A percentile compares a stretch with the other conserved stretches of the same genome.
Conservation (phyloP, 345 rosid species). For the Euphorbia peplus region DNA sequence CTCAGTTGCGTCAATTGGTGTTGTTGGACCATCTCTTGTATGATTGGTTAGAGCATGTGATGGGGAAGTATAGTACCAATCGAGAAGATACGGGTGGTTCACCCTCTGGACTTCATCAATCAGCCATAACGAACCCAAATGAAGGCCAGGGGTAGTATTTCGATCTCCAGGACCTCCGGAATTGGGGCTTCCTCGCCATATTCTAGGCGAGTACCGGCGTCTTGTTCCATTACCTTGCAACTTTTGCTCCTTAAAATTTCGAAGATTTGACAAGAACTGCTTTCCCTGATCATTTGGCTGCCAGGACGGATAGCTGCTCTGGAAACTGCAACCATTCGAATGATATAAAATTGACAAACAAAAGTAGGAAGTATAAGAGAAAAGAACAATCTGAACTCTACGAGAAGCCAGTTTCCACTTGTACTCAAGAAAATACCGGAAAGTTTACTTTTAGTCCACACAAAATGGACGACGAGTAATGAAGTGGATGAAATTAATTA, state of each 20-base stretch:
- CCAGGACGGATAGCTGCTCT: conserved; percentile 86
- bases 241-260: conserved; percentile 75
- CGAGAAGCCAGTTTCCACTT: background rate
- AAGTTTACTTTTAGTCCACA: background rate
- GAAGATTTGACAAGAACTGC: conserved; percentile 67
- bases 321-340: conserved; percentile 60
- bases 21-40: conserved; percentile 23
- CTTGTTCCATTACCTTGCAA: conserved; percentile 48
- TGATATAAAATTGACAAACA: background rate
- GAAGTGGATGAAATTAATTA: background rate
- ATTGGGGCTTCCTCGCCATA: conserved; percentile 46
- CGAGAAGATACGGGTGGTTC: conserved; percentile 82
- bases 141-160: conserved; percentile 39
- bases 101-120: conserved; percentile 62
- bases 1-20: conserved; percentile 24
- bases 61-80: conserved; percentile 74
- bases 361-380: background rate
- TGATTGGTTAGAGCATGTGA: conserved; percentile 30
- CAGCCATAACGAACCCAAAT: conserved; percentile 59
- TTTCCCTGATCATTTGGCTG: conserved; percentile 76
- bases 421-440: background rate
- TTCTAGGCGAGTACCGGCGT: conserved; percentile 37
- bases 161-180: conserved; percentile 41
- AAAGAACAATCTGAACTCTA: background rate
- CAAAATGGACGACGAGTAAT: background rate